Evolutionary conservation across 495 filamentous ascomycete genomes (phyloP).

Genomic region (Podospora conica): DNA sequence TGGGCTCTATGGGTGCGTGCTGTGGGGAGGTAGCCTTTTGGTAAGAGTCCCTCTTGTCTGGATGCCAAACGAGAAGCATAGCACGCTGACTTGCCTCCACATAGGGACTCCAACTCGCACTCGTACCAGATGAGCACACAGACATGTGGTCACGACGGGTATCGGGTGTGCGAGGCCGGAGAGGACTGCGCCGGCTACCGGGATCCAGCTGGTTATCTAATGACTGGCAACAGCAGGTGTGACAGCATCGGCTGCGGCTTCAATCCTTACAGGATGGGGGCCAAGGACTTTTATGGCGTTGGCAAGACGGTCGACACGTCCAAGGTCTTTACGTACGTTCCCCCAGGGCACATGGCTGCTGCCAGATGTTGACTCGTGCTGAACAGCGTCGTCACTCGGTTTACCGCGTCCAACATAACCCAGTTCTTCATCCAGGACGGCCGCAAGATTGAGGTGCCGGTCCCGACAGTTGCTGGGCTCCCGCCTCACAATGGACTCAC

Average conservation of each 20-base stretch:
- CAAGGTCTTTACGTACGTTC: constrained; percentile 49
- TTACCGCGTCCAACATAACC: constrained; percentile 46
- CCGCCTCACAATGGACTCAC: constrained; percentile 33
- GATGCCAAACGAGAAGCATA: constrained; percentile 48
- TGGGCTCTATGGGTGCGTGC: constrained; percentile 45
- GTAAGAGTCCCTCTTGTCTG: constrained; percentile 53
- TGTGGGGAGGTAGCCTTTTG: constrained; percentile 63
- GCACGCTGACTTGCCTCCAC: constrained; percentile 27
- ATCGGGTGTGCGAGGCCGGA: constrained; percentile 28
- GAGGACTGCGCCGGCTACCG: not conserved
- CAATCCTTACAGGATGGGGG: constrained; percentile 63
- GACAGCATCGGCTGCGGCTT: constrained; percentile 63
- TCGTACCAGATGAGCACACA: constrained; percentile 35
- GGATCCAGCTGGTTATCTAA: not conserved
- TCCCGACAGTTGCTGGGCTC: constrained; percentile 41
- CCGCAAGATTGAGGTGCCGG: constrained; percentile 46
- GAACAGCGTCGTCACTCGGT: constrained; percentile 58
- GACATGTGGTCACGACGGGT: constrained; percentile 33
- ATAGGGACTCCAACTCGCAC: not conserved
- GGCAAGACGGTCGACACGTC: constrained; percentile 55
- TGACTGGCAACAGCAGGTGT: constrained; percentile 29
- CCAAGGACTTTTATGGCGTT: constrained; percentile 54
- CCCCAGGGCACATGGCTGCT: no score
- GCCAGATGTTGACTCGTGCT: not conserved
- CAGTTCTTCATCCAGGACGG: constrained; percentile 66